These are phyloP conservation scores for Talaromyces wortmannii DNA, from an alignment of 495 filamentous ascomycete genomes.

Conservation along the genomic window DNA sequence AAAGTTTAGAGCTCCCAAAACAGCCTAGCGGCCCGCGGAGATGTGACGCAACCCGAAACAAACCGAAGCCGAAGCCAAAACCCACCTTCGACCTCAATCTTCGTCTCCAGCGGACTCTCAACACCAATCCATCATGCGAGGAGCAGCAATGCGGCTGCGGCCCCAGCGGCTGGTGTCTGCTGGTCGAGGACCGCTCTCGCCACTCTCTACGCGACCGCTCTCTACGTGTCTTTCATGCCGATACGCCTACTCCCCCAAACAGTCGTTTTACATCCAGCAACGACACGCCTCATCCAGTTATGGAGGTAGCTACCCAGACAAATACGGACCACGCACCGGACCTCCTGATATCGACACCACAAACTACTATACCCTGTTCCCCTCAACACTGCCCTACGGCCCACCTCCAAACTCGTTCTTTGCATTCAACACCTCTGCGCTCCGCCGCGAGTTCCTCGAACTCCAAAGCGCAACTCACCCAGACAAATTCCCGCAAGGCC, in stretches of 20 bases:
- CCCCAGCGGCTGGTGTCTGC: neutral
- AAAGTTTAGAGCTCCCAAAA: too few species aligned
- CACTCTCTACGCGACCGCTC: neutral
- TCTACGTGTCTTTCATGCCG: constrained; percentile 2
- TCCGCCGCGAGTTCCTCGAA: constrained; percentile 79
- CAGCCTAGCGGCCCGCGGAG: too few species aligned
- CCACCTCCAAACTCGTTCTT: constrained; percentile 77
- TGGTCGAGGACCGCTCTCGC: neutral
- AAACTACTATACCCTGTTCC: constrained; percentile 85
- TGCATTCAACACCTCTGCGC: constrained; percentile 52
- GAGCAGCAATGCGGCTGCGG: neutral
- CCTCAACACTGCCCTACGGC: constrained; percentile 67
- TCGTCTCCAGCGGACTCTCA: neutral
- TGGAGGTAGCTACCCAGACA: neutral
- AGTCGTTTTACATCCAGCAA: neutral
- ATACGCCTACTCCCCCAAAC: neutral
- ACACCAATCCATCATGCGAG: neutral
- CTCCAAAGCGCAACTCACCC: constrained; percentile 78
- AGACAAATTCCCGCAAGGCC: constrained; percentile 57
- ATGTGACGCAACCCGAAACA: too few species aligned
- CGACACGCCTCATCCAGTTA: neutral
- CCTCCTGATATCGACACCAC: constrained; percentile 26
- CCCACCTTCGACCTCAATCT: neutral
- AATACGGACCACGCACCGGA: neutral
- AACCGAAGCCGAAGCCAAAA: too few species aligned